Conservation (phyloP, 2,329 filamentous ascomycete genomes). For the Fulvia fulva region DNA sequence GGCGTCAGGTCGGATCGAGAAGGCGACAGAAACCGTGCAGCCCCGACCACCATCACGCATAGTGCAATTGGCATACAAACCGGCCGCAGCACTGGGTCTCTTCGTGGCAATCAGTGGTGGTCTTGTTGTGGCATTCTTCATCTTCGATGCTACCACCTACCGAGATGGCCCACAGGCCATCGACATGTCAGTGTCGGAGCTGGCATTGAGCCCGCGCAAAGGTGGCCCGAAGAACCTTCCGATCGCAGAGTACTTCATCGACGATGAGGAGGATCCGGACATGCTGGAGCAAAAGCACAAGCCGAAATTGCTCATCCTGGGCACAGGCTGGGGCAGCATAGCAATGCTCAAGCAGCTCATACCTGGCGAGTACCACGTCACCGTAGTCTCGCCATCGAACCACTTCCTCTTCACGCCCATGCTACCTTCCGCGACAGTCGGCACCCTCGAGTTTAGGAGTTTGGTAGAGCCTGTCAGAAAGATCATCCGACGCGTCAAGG, state of each 20-base stretch:
- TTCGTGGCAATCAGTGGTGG: constrained; percentile 67
- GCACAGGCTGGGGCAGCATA: constrained; percentile 92
- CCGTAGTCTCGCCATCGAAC: constrained; percentile 88
- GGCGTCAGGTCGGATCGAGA: constrained; percentile 12
- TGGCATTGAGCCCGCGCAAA: constrained; percentile 73
- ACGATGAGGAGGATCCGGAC: constrained; percentile 75
- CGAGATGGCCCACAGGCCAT: constrained; percentile 61
- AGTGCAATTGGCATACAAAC: constrained; percentile 59
- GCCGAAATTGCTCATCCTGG: constrained; percentile 85
- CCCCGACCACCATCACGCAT: constrained; percentile 29
- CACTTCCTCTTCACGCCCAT: constrained; percentile 99
- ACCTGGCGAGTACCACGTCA: constrained; percentile 90
- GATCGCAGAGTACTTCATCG: constrained; percentile 80
- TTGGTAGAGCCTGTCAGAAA: constrained; percentile 88
- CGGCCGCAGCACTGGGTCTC: constrained; percentile 69
- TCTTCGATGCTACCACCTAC: constrained; percentile 93
- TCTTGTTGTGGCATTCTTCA: constrained; percentile 76
- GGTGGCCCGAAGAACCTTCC: constrained; percentile 95
- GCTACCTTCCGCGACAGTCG: constrained; percentile 94
- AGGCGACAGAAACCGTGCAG: constrained; percentile 2
- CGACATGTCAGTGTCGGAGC: constrained; percentile 79
- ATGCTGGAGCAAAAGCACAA: constrained; percentile 75
- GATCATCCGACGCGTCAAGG: constrained; percentile 71
- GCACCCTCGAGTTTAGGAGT: constrained; percentile 84
- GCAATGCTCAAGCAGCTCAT: constrained; percentile 86